phyloP scores from a whole-genome alignment of 1,284 basidiomycete genomes.

The Erythrobasidium hasegawianum region DNA sequence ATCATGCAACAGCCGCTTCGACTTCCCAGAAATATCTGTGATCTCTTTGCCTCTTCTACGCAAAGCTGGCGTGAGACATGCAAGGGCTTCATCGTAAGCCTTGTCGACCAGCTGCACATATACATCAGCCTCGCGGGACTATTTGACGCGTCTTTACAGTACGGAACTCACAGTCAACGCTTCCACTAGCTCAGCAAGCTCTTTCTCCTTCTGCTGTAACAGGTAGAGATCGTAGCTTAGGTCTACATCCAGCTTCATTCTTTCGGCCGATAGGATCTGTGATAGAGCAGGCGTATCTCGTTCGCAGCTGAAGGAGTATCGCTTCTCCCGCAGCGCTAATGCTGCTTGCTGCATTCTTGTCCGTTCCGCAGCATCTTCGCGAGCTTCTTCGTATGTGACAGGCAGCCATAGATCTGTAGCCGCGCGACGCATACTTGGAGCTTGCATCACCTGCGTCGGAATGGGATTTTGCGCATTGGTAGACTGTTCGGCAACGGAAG shows the following conservation, averaged over 20 bases:
- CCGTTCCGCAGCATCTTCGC: not conserved
- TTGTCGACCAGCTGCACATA: constrained; percentile 3
- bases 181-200: constrained; percentile 19
- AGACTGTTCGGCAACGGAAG: too few relatives aligned
- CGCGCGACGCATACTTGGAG: not conserved
- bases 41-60: constrained; percentile 8
- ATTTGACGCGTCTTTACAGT: too few relatives aligned
- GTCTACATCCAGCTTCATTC: constrained; percentile 25
- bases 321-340: not conserved
- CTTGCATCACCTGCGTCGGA: not conserved
- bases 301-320: constrained; percentile 10
- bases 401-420: not conserved
- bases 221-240: constrained; percentile 3
- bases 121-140: not conserved
- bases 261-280: constrained; percentile 11
- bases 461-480: too few relatives aligned
- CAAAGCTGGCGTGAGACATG: constrained; percentile 7
- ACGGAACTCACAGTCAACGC: constrained; percentile 3
- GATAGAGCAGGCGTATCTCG: constrained; percentile 13
- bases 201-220: constrained; percentile 4
- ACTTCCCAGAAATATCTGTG: not conserved
- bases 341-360: not conserved
- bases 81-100: constrained; percentile 19
- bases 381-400: not conserved
- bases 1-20: constrained; percentile 4